These are phyloP conservation scores for Cajanus cajan DNA, from an alignment of 306 rosid species.

Conservation along the genomic window DNA sequence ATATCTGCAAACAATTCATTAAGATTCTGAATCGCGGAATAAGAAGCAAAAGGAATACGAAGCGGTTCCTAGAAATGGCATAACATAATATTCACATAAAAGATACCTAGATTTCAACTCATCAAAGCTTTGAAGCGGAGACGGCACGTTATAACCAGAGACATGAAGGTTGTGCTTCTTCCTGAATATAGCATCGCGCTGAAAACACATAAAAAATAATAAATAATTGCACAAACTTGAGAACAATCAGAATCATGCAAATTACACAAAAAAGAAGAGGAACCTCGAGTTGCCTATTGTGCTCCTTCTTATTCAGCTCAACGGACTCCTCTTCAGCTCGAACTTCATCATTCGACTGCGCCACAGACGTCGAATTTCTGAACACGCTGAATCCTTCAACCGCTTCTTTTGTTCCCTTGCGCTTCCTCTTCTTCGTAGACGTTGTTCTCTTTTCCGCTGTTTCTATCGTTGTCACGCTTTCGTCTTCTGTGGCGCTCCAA, in stretches of 20 bases:
- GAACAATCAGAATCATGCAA: neutral
- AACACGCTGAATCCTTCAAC: constrained; percentile 80
- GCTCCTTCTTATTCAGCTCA: constrained; percentile 63
- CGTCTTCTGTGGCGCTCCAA: constrained; percentile 35
- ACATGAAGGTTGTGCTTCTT: constrained; percentile 80
- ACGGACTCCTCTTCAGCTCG: constrained; percentile 30
- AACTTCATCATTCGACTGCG: constrained; percentile 34
- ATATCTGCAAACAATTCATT: constrained; percentile 46
- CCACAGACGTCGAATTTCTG: constrained; percentile 51
- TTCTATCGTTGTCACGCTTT: constrained; percentile 37
- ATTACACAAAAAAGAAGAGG: constrained; percentile 16
- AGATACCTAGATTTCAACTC: constrained; percentile 78
- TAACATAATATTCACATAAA: neutral
- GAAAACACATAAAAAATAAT: neutral
- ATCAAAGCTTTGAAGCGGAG: constrained; percentile 75
- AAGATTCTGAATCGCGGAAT: constrained; percentile 34
- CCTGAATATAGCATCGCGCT: constrained; percentile 73
- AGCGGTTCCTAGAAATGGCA: neutral
- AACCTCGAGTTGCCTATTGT: constrained; percentile 79
- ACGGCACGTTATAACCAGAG: constrained; percentile 73
- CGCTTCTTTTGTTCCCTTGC: constrained; percentile 53
- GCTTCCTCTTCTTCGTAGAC: constrained; percentile 71
- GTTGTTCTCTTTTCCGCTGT: constrained; percentile 14
- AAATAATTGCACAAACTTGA: neutral
- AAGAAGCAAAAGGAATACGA: constrained; percentile 11